A percentile compares a stretch with the other conserved stretches of the same genome.
Conservation (phyloP, 2,329 filamentous ascomycete genomes). For the Geosmithia flava region DNA sequence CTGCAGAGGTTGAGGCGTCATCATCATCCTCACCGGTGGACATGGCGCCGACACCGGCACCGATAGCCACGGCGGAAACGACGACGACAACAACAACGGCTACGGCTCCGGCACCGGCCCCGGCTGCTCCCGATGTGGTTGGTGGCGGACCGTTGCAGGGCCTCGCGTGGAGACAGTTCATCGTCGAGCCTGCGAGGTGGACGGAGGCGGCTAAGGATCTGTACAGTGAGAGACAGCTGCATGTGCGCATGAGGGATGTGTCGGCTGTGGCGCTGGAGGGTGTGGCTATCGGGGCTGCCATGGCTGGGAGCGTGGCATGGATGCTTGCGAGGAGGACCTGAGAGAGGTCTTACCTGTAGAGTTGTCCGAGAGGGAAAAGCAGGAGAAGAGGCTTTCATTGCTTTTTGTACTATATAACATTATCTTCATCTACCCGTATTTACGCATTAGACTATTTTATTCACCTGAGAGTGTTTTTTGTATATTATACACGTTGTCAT, state of each 20-base stretch:
- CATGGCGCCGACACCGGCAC: slow-evolving; percentile 1
- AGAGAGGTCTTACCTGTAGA: too few relatives aligned
- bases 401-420: too few relatives aligned
- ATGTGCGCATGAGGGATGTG: slow-evolving; percentile 55
- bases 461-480: too few relatives aligned
- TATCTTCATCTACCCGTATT: too few relatives aligned
- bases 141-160: background rate
- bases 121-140: background rate
- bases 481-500: too few relatives aligned
- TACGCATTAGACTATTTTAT: too few relatives aligned
- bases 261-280: slow-evolving; percentile 59
- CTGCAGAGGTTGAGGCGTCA: background rate
- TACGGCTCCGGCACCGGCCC: background rate
- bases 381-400: too few relatives aligned
- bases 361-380: too few relatives aligned
- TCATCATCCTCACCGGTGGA: background rate
- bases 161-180: slow-evolving; percentile 28
- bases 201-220: slow-evolving; percentile 41
- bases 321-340: slow-evolving; percentile 24
- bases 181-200: slow-evolving; percentile 31
- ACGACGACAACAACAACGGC: background rate
- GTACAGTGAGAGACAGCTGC: slow-evolving; percentile 51
- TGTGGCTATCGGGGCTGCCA: slow-evolving; percentile 49
- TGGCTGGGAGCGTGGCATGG: slow-evolving; percentile 42
- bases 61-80: slow-evolving; percentile 1